Evolutionary conservation across 1,284 basidiomycete genomes (phyloP).

Genomic region (Boletus smithii): DNA sequence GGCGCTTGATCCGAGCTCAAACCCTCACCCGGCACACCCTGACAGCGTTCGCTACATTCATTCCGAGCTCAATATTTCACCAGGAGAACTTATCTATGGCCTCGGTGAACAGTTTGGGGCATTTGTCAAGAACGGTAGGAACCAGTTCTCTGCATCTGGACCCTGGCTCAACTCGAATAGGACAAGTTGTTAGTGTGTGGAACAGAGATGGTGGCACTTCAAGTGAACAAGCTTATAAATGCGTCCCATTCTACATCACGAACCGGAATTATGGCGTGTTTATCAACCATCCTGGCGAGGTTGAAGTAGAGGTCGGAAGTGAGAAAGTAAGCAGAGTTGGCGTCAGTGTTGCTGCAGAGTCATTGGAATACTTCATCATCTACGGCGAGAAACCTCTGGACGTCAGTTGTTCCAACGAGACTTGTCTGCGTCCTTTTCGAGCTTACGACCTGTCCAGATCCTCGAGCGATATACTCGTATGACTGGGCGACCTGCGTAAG

Average conservation of each 20-base stretch:
- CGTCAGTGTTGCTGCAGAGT: slow-evolving; percentile 60
- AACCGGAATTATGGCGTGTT: slow-evolving; percentile 72
- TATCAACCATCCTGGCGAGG: slow-evolving; percentile 74
- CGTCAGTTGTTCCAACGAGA: slow-evolving; percentile 34
- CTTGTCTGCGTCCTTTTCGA: background rate
- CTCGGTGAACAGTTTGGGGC: slow-evolving; percentile 72
- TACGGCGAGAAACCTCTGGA: slow-evolving; percentile 61
- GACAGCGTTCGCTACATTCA: slow-evolving; percentile 51
- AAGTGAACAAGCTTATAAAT: slow-evolving; percentile 73
- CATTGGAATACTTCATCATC: slow-evolving; percentile 67
- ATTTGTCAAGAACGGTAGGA: slow-evolving; percentile 69
- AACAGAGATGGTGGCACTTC: slow-evolving; percentile 71
- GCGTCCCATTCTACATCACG: slow-evolving; percentile 69
- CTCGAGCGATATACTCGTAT: slow-evolving; percentile 22
- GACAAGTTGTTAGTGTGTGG: slow-evolving; percentile 64
- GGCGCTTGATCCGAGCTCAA: slow-evolving; percentile 54
- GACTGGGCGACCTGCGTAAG: slow-evolving; percentile 22
- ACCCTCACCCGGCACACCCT: slow-evolving; percentile 47
- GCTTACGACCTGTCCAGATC: slow-evolving; percentile 12
- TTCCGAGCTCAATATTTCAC: slow-evolving; percentile 65
- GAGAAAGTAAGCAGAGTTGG: slow-evolving; percentile 74
- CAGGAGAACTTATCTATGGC: slow-evolving; percentile 71
- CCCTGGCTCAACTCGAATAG: slow-evolving; percentile 30
- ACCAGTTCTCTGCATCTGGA: background rate
- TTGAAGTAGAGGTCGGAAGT: slow-evolving; percentile 70